Evolutionary conservation across 306 rosid genomes (phyloP), one percentile per base, ranked within the genome.

Genomic region (Sindora glabra): DNA sequence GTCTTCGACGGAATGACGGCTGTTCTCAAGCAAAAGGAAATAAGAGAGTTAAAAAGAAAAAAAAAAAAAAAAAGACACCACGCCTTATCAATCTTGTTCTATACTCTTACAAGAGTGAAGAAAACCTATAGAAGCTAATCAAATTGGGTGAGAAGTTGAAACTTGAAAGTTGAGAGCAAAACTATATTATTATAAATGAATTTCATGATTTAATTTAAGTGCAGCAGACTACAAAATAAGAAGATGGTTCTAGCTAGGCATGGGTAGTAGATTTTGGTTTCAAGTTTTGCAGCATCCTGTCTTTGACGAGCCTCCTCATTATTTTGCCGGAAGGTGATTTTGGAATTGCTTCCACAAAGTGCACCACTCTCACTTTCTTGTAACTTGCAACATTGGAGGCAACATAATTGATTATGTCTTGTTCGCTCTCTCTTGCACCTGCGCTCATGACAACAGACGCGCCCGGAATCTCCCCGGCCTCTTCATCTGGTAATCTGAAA

Each of bases 261-360:
- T 56, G 26, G 56, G 48, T 36, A 19, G 62, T 25, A 32, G 77
- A 52, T 25, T 60, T 46, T 39, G 81, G 33, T 56, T 69, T 78
- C 13, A 80, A 72, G 63, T 73, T 81, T 38, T 83, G 65, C 18
- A 73, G 52, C 86, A 73, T 77, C 59, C 41, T 79, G 27, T 86
- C 94, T 63, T 68, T 83, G 5, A 92, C 33, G 10, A 89, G 77
- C 73, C 99, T 80, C 58, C 96, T 86, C 99, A 92, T 84, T 3
- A 89, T 83, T 67, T 92, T 89, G 2, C 95, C 99, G 6, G 96
- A 89, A 46, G 94, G 95, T 39, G 99, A 92, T 59, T 92, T 92
- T 36, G 96, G 96, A 40, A 89, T 82, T 22, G 71, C 12, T 14
- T 86, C 90, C 55, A 86, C 95, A 68, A 92, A 89, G 55, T 82